These are phyloP conservation scores for Phytopythium sindhum DNA, from an alignment of 352 stramenopile genomes.

Conservation along the genomic window DNA sequence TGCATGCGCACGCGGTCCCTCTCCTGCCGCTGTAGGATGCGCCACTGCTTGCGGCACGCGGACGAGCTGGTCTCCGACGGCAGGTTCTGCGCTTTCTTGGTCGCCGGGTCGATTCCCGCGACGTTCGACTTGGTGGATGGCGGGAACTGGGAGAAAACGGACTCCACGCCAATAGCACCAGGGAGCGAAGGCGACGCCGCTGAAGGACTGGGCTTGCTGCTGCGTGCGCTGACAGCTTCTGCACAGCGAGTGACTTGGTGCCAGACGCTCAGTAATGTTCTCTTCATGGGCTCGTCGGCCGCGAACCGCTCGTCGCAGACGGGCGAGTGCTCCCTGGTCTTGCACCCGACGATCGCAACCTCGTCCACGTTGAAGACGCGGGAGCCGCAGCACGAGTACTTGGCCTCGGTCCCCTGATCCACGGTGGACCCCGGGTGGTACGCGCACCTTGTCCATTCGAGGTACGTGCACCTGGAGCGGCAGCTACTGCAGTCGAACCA, in stretches of 20 bases:
- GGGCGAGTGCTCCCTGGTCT: slow-evolving; percentile 31
- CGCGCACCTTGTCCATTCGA: slow-evolving; percentile 38
- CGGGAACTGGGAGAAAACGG: slow-evolving; percentile 16
- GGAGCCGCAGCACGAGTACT: slow-evolving; percentile 50
- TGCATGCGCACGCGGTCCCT: slow-evolving; percentile 56
- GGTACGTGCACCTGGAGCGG: slow-evolving; percentile 31
- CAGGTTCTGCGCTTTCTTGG: slow-evolving; percentile 8
- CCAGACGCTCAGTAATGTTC: slow-evolving; percentile 34
- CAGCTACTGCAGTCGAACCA: slow-evolving; percentile 54
- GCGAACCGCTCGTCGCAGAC: slow-evolving; percentile 8
- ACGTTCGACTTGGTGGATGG: neutral
- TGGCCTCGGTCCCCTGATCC: slow-evolving; percentile 31
- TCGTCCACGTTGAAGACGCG: slow-evolving; percentile 49
- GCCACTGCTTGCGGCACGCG: slow-evolving; percentile 36
- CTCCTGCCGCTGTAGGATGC: slow-evolving; percentile 60
- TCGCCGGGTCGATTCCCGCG: neutral
- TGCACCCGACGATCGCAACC: slow-evolving; percentile 39
- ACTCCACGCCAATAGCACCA: slow-evolving; percentile 16
- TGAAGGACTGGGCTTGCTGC: neutral
- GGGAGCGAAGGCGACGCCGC: slow-evolving; percentile 9
- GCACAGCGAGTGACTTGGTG: slow-evolving; percentile 24
- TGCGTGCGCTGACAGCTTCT: neutral
- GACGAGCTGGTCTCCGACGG: slow-evolving; percentile 12
- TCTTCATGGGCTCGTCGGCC: slow-evolving; percentile 9
- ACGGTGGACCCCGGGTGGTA: slow-evolving; percentile 47